phyloP scores from a whole-genome alignment of 169 alveolate genomes.

The Plasmodium gallinaceum region DNA sequence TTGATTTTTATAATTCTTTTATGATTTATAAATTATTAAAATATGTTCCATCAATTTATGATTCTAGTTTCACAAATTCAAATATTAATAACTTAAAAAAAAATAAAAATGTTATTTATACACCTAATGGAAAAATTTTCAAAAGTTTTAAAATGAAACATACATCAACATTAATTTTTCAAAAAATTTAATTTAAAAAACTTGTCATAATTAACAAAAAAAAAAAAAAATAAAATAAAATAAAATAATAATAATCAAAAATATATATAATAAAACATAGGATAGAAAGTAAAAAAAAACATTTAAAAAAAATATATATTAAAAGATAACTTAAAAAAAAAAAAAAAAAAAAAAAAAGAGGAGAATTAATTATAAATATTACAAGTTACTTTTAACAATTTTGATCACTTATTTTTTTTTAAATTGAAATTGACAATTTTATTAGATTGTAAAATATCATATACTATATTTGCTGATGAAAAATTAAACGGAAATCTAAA shows the following conservation, averaged over 20 bases:
- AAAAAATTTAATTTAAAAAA: slow-evolving; percentile 1
- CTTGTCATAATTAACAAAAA: neutral
- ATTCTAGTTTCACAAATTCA: slow-evolving; percentile 13
- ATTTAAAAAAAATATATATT: too few species aligned
- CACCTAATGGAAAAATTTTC: slow-evolving; percentile 48
- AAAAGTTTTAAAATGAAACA: slow-evolving; percentile 52
- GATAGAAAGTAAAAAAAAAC: too few species aligned
- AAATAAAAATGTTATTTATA: slow-evolving; percentile 33
- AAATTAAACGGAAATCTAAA: slow-evolving; percentile 53
- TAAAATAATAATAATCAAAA: neutral
- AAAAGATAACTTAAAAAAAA: too few species aligned
- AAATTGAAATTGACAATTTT: slow-evolving; percentile 16
- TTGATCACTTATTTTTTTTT: neutral
- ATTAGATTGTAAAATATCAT: slow-evolving; percentile 33
- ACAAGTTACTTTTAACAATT: neutral
- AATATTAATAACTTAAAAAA: slow-evolving; percentile 7
- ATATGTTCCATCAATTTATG: slow-evolving; percentile 33
- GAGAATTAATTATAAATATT: neutral
- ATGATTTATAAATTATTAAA: slow-evolving; percentile 24
- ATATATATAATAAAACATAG: neutral
- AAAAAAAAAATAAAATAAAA: slow-evolving; percentile 3
- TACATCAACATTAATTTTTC: slow-evolving; percentile 53
- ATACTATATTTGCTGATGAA: slow-evolving; percentile 43
- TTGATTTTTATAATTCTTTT: slow-evolving; percentile 37
- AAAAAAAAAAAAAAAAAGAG: neutral